Evolutionary conservation across 2,329 filamentous ascomycete species (phyloP).

Genomic region (Cytospora schulzeri): DNA sequence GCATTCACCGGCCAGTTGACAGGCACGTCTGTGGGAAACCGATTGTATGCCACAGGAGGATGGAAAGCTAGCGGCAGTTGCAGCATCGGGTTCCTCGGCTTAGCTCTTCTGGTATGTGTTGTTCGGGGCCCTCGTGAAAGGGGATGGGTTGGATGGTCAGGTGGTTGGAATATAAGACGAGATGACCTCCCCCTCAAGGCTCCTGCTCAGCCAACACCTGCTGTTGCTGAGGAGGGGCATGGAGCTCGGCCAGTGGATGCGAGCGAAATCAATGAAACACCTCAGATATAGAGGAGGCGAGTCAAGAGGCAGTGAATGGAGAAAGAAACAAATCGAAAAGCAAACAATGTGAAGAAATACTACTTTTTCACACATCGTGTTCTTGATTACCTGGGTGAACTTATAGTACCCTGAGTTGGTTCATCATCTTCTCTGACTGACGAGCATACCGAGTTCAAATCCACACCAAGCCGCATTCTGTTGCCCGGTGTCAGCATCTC

Average conservation of each 20-base stretch:
- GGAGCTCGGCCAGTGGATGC: neutral
- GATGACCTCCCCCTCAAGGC: neutral
- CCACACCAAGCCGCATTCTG: no score
- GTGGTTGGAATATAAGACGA: conserved; percentile 42
- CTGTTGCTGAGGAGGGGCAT: neutral
- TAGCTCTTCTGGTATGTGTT: conserved; percentile 41
- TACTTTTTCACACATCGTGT: no score
- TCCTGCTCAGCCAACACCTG: neutral
- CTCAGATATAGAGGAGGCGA: neutral
- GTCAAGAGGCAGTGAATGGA: neutral
- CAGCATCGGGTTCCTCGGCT: conserved; percentile 43
- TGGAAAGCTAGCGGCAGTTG: conserved; percentile 52
- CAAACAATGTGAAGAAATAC: no score
- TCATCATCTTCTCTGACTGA: no score
- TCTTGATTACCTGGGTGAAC: no score
- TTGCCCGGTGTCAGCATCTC: no score
- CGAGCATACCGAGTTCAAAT: no score
- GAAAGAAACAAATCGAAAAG: no score
- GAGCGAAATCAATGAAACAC: neutral
- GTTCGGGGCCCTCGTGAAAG: conserved; percentile 44
- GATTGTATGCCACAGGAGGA: conserved; percentile 42
- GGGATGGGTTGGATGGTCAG: conserved; percentile 46
- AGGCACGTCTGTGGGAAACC: conserved; percentile 44
- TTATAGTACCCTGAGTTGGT: no score
- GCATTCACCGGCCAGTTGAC: conserved; percentile 76